phyloP scores from a whole-genome alignment of 2,329 filamentous ascomycete genomes.

The Ascochyta viciae-villosae region DNA sequence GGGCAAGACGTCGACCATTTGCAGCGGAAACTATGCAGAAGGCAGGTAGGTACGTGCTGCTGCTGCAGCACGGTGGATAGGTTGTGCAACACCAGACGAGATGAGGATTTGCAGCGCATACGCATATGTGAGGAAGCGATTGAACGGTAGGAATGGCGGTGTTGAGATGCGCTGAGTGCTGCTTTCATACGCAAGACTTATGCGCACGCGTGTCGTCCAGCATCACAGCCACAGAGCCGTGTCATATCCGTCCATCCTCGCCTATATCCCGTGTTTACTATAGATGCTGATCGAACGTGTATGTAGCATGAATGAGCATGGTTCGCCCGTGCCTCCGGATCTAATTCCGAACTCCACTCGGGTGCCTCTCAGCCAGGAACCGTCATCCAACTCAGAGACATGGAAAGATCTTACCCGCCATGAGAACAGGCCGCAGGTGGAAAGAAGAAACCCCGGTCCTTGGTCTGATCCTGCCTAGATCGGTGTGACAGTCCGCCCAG shows the following conservation, averaged over 20 bases:
- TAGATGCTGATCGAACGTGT: neutral
- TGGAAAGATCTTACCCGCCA: neutral
- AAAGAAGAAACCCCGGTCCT: neutral
- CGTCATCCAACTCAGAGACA: neutral
- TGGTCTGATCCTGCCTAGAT: slow-evolving; percentile 5
- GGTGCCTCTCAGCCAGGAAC: neutral
- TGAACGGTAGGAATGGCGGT: slow-evolving; percentile 11
- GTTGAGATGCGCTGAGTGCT: neutral
- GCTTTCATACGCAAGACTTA: neutral
- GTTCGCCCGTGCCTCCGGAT: neutral
- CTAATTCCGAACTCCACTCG: neutral
- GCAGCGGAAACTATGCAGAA: neutral
- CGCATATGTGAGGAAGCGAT: neutral
- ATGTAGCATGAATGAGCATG: neutral
- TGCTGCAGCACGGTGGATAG: neutral
- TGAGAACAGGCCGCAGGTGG: neutral
- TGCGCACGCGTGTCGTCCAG: slow-evolving; percentile 3
- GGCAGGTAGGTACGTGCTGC: neutral
- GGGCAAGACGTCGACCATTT: slow-evolving; percentile 4
- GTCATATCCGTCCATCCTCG: neutral
- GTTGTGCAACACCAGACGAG: slow-evolving; percentile 10
- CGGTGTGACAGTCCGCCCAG: slow-evolving; percentile 9
- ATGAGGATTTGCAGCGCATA: slow-evolving; percentile 11
- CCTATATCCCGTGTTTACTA: neutral
- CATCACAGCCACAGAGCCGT: neutral